These are phyloP conservation scores for Phytophthora vignae DNA, from an alignment of 352 stramenopile species.

Conservation along the genomic window DNA sequence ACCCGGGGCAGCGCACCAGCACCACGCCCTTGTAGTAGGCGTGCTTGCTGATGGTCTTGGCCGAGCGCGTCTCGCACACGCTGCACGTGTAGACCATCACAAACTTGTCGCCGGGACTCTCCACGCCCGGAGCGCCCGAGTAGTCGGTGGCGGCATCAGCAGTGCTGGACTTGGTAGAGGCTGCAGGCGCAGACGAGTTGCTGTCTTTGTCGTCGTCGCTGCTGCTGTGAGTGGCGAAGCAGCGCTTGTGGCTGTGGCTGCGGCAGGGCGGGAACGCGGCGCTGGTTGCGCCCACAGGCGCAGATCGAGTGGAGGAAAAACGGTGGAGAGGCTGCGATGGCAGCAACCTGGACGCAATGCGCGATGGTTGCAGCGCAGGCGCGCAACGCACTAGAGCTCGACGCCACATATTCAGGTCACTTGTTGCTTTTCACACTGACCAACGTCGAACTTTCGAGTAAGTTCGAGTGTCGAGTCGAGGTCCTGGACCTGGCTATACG, in stretches of 20 bases:
- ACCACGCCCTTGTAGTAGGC: conserved; percentile 98
- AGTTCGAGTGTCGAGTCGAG: too few relatives aligned
- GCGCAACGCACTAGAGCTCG: conserved; percentile 34
- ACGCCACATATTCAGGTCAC: conserved; percentile 31
- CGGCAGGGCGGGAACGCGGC: conserved; percentile 1
- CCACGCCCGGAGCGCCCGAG: conserved; percentile 58
- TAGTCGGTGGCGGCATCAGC: conserved; percentile 6
- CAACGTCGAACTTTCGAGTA: too few relatives aligned
- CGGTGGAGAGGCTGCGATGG: background rate
- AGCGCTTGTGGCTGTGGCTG: conserved; percentile 13
- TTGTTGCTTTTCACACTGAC: background rate
- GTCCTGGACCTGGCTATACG: too few relatives aligned
- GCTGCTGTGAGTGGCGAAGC: conserved; percentile 28
- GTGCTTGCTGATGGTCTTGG: conserved; percentile 98
- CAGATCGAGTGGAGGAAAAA: background rate
- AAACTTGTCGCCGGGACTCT: conserved; percentile 94
- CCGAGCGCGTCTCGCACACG: conserved; percentile 97
- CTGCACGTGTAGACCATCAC: conserved; percentile 98
- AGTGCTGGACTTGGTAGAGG: conserved; percentile 2
- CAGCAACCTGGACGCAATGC: conserved; percentile 3
- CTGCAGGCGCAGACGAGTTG: conserved; percentile 1
- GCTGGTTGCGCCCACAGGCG: background rate
- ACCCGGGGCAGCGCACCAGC: conserved; percentile 96
- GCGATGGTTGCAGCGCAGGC: conserved; percentile 14
- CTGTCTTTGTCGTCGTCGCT: conserved; percentile 9